A percentile compares a stretch with the other conserved stretches of the same genome.
Evolutionary conservation across 2,329 filamentous ascomycete species (phyloP).

Genomic region (Curvularia spicifera): DNA sequence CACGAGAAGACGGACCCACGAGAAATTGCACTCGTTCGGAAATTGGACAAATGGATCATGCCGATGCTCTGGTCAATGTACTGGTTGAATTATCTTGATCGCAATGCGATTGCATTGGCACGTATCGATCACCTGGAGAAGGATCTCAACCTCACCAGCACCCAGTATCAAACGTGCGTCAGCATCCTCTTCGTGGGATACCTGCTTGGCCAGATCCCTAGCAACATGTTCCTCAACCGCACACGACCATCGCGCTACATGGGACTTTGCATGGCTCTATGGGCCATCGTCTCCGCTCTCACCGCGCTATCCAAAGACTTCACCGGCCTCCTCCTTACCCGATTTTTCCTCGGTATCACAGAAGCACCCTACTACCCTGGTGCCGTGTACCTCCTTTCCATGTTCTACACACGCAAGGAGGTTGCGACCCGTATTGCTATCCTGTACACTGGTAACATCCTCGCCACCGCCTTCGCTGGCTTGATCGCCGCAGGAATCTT

Average conservation of each 20-base stretch:
- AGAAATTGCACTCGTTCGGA: conserved; percentile 45
- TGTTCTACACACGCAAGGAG: conserved; percentile 50
- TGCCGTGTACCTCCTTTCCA: conserved; percentile 46
- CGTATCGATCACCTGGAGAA: conserved; percentile 66
- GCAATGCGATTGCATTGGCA: conserved; percentile 70
- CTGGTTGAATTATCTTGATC: conserved; percentile 49
- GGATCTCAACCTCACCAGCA: conserved; percentile 54
- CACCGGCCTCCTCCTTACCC: conserved; percentile 51
- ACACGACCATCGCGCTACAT: conserved; percentile 38
- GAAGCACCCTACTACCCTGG: conserved; percentile 52
- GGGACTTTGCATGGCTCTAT: conserved; percentile 47
- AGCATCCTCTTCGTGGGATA: conserved; percentile 46
- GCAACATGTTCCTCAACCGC: conserved; percentile 48
- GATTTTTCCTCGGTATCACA: conserved; percentile 54
- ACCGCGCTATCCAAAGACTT: conserved; percentile 54
- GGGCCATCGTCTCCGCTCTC: conserved; percentile 53
- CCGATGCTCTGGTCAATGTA: conserved; percentile 37
- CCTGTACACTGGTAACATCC: conserved; percentile 51
- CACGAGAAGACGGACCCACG: conserved; percentile 45
- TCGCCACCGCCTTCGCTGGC: conserved; percentile 53
- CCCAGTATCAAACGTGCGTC: conserved; percentile 35
- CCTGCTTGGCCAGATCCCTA: conserved; percentile 40
- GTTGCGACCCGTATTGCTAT: conserved; percentile 60
- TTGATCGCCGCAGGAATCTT: conserved; percentile 51
- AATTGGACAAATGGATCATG: conserved; percentile 41